Conservation (phyloP, 495 filamentous ascomycete species). For the Podospora bellae-mahoneyi region DNA sequence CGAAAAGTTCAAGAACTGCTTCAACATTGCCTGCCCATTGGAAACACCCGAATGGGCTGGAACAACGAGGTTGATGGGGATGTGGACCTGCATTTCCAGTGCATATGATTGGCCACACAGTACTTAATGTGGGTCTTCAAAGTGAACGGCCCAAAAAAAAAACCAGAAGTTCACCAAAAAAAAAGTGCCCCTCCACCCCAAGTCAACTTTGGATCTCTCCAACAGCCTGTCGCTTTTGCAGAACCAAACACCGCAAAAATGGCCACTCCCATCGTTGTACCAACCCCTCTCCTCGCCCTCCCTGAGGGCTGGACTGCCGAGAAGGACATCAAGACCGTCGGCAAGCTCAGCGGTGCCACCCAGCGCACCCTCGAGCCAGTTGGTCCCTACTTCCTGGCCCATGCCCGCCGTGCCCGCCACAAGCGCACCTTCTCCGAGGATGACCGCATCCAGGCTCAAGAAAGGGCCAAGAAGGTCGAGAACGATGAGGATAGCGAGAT, state of each 20-base stretch:
- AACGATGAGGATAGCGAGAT: slow-evolving; percentile 86
- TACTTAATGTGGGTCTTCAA: slow-evolving; percentile 7
- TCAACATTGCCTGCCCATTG: not conserved
- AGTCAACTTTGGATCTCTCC: slow-evolving; percentile 6
- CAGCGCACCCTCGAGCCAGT: slow-evolving; percentile 90
- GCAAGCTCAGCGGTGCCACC: slow-evolving; percentile 62
- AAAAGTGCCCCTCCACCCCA: slow-evolving; percentile 24
- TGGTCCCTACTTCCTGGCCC: slow-evolving; percentile 94
- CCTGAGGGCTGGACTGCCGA: slow-evolving; percentile 81
- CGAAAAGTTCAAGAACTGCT: not conserved
- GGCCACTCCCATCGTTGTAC: slow-evolving; percentile 33
- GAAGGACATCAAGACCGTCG: slow-evolving; percentile 84
- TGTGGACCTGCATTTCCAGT: not conserved
- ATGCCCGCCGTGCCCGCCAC: slow-evolving; percentile 93
- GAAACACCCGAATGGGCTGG: slow-evolving; percentile 2
- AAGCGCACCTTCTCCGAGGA: slow-evolving; percentile 98
- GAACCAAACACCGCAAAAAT: slow-evolving; percentile 30
- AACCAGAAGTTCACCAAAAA: slow-evolving; percentile 23
- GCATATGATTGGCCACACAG: slow-evolving; percentile 8
- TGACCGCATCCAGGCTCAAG: slow-evolving; percentile 91
- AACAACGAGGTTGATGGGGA: not conserved
- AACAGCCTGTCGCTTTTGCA: slow-evolving; percentile 9
- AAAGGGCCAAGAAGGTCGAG: slow-evolving; percentile 92
- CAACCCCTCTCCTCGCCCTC: slow-evolving; percentile 67
- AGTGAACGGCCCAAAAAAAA: slow-evolving; percentile 24